phyloP scores from a whole-genome alignment of 2,329 filamentous ascomycete genomes.

The Diaporthe citri region DNA sequence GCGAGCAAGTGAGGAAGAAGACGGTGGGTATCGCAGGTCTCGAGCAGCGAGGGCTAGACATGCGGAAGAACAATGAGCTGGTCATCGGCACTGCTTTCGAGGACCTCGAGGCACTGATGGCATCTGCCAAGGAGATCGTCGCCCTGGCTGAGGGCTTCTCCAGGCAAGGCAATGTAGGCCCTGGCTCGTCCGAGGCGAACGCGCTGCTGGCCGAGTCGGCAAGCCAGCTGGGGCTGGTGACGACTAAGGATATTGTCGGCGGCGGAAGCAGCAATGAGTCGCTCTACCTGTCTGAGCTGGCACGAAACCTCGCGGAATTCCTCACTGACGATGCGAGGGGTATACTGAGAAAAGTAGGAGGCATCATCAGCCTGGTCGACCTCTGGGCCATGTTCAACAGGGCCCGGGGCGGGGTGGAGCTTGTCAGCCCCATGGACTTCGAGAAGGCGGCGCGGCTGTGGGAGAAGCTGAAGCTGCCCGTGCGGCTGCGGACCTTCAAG shows the following conservation, averaged over 20 bases:
- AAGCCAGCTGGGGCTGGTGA: constrained; percentile 87
- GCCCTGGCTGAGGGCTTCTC: constrained; percentile 92
- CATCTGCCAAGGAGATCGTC: constrained; percentile 95
- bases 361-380: constrained; percentile 90
- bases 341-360: constrained; percentile 82
- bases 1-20: constrained; percentile 54
- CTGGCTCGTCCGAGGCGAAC: constrained; percentile 76
- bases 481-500: constrained; percentile 89
- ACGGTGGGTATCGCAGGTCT: constrained; percentile 92
- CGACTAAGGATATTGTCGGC: constrained; percentile 92
- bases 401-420: constrained; percentile 90
- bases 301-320: constrained; percentile 88
- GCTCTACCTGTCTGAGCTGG: constrained; percentile 89
- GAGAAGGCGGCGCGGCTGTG: constrained; percentile 90
- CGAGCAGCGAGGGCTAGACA: constrained; percentile 85
- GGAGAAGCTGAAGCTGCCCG: constrained; percentile 87
- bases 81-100: constrained; percentile 96
- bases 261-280: constrained; percentile 81
- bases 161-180: constrained; percentile 71
- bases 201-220: constrained; percentile 84
- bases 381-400: constrained; percentile 96
- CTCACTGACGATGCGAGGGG: constrained; percentile 86
- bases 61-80: constrained; percentile 91
- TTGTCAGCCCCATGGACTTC: constrained; percentile 92
- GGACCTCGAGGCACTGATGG: constrained; percentile 96